Conservation (phyloP, 352 stramenopile genomes). For the Phytophthora agathidicida region DNA sequence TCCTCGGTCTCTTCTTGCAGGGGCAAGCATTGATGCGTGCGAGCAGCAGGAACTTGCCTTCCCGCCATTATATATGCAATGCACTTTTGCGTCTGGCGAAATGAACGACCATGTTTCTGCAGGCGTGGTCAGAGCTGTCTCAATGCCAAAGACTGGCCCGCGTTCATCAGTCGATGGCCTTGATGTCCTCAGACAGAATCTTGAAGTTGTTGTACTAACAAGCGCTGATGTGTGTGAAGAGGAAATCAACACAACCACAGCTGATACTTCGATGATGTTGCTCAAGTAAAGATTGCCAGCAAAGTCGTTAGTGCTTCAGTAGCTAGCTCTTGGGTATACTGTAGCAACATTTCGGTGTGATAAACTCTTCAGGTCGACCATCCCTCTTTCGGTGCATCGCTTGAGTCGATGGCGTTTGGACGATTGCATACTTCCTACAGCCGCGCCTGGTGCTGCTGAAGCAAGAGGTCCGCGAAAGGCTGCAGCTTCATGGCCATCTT, state of each 20-base stretch:
- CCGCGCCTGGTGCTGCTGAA: slow-evolving; percentile 39
- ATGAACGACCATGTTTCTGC: slow-evolving; percentile 11
- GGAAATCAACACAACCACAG: no score
- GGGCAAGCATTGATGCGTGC: slow-evolving; percentile 4
- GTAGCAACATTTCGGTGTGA: slow-evolving; percentile 2
- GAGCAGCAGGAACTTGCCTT: not conserved
- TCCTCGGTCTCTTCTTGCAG: slow-evolving; percentile 3
- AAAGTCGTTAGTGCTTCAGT: no score
- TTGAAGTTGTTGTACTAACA: slow-evolving; percentile 21
- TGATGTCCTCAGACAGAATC: slow-evolving; percentile 2
- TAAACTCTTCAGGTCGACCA: slow-evolving; percentile 6
- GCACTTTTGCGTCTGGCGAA: not conserved
- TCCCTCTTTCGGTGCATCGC: slow-evolving; percentile 14
- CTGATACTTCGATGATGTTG: no score
- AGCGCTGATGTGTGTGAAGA: not conserved
- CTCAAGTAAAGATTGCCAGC: no score
- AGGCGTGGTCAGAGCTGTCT: slow-evolving; percentile 20
- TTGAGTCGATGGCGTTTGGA: no score
- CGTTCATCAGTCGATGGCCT: slow-evolving; percentile 8
- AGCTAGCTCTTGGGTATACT: no score
- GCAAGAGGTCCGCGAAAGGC: slow-evolving; percentile 66
- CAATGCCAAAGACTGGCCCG: slow-evolving; percentile 11
- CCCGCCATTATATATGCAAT: slow-evolving; percentile 5
- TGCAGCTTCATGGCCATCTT: slow-evolving; percentile 80
- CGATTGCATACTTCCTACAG: slow-evolving; percentile 23